A percentile compares a stretch with the other conserved stretches of the same genome.
phyloP scores from a whole-genome alignment of 2,329 filamentous ascomycete species.

The Sporothrix inflata region DNA sequence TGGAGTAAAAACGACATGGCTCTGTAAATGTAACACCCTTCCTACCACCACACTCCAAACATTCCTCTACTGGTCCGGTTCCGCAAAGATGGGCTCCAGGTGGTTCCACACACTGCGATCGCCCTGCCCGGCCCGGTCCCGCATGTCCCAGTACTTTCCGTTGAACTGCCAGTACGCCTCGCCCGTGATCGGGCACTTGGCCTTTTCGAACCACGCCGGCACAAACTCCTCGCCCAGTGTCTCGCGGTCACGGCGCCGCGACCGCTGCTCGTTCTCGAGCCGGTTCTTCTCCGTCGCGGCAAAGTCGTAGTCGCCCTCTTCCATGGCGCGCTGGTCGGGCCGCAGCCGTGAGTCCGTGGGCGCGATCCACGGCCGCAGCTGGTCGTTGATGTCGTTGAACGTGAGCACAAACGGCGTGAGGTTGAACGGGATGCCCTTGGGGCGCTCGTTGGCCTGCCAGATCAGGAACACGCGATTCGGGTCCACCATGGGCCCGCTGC shows the following conservation, averaged over 20 bases:
- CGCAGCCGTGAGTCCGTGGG: conserved; percentile 93
- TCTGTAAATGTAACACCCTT: background rate
- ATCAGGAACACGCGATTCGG: conserved; percentile 82
- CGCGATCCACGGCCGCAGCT: conserved; percentile 74
- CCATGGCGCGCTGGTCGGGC: conserved; percentile 96
- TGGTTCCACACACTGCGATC: conserved; percentile 65
- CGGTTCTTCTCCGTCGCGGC: conserved; percentile 93
- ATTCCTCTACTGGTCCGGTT: background rate
- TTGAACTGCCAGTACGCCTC: conserved; percentile 90
- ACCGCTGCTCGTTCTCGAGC: conserved; percentile 88
- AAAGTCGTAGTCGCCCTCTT: conserved; percentile 94
- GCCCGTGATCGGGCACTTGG: conserved; percentile 75
- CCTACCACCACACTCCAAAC: background rate
- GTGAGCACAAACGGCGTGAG: conserved; percentile 94
- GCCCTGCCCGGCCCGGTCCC: conserved; percentile 67
- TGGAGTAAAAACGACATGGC: background rate
- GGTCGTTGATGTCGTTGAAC: conserved; percentile 88
- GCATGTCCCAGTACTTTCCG: conserved; percentile 82
- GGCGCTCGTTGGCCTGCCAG: conserved; percentile 85
- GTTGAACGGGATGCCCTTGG: conserved; percentile 90
- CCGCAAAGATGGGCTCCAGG: conserved; percentile 70
- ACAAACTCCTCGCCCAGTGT: conserved; percentile 76
- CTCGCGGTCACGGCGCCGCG: conserved; percentile 73
- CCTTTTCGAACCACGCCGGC: conserved; percentile 83
- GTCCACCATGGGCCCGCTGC: conserved; percentile 58